Conservation (phyloP, 805 yeast genomes). For the Myxozyma vanderwaltii region DNA sequence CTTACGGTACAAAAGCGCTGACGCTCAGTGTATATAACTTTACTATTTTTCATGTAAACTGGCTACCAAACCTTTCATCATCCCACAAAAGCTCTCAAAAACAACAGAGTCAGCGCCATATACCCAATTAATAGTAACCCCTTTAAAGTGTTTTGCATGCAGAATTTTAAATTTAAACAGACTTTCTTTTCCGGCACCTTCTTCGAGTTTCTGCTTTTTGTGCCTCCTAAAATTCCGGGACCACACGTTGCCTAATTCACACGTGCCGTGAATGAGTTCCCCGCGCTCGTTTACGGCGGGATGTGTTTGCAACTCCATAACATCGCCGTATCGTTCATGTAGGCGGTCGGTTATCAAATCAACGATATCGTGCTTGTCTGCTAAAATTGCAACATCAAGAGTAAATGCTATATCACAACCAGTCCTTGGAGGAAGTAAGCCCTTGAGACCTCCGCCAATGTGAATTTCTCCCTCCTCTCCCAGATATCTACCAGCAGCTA, state of each 20-base stretch:
- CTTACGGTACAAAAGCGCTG: no score
- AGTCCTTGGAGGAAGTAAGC: not conserved
- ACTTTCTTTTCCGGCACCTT: not conserved
- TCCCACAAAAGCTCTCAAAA: conserved; percentile 30
- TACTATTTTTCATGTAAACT: no score
- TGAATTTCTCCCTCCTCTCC: not conserved
- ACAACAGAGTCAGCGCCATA: conserved; percentile 13
- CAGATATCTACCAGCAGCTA: conserved; percentile 7
- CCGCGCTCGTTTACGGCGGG: not conserved
- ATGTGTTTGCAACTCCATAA: not conserved
- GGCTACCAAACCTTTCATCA: conserved; percentile 5
- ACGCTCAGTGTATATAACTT: no score
- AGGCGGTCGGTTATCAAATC: not conserved
- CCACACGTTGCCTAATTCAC: conserved; percentile 29
- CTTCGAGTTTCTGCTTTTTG: conserved; percentile 8
- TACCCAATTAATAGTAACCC: conserved; percentile 10
- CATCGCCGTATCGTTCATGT: not conserved
- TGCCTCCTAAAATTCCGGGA: conserved; percentile 27
- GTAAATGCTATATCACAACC: not conserved
- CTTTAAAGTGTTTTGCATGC: not conserved
- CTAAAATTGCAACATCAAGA: not conserved
- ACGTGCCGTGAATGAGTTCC: conserved; percentile 8
- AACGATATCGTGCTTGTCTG: not conserved
- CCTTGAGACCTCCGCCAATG: not conserved
- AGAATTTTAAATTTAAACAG: conserved; percentile 15